Percentiles rank a stretch among this genome's conserved stretches.
These are phyloP conservation scores for Melampsora larici-populina DNA, from an alignment of 1,284 basidiomycete species.

Conservation along the genomic window DNA sequence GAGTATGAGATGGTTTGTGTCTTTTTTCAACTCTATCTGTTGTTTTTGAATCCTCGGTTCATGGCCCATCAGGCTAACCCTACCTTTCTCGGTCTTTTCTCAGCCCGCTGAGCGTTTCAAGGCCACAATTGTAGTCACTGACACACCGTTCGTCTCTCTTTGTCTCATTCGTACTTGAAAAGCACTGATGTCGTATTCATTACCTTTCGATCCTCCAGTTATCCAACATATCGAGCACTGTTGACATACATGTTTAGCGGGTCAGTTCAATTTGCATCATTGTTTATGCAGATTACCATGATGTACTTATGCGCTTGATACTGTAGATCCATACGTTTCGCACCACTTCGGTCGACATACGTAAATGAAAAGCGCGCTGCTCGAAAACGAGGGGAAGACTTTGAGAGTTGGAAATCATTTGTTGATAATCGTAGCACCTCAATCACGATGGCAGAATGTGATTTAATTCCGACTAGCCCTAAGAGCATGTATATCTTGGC, in stretches of 20 bases:
- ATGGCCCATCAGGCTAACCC: background rate
- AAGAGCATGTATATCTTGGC: background rate
- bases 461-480: background rate
- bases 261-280: background rate
- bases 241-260: background rate
- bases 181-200: no score
- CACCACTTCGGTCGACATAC: background rate
- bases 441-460: background rate
- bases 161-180: background rate
- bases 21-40: background rate
- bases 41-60: no score
- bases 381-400: background rate
- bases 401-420: background rate
- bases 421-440: background rate
- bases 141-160: background rate
- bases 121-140: background rate
- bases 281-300: no score
- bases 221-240: background rate
- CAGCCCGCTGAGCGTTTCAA: background rate
- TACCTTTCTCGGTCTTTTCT: background rate
- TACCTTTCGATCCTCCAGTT: background rate
- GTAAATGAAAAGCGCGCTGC: background rate
- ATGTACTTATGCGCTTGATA: no score
- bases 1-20: background rate
- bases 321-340: background rate